phyloP scores from a whole-genome alignment of 345 rosid species.

The Pistacia vera region DNA sequence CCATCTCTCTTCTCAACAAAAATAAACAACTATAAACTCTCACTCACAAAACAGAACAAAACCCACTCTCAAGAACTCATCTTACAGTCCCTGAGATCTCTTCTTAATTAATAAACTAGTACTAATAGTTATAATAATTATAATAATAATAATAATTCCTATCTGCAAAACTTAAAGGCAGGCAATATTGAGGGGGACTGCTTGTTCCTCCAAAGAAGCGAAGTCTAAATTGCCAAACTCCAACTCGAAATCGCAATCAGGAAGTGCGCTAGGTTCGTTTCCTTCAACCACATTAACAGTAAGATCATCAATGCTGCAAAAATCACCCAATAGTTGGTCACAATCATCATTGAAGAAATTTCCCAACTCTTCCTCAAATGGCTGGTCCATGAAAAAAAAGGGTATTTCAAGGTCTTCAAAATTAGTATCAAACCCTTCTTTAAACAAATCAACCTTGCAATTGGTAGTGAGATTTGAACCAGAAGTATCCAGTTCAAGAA shows the following conservation, averaged over 20 bases:
- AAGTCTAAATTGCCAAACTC: conserved; percentile 53
- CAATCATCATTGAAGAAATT: conserved; percentile 47
- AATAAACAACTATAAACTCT: conserved; percentile 15
- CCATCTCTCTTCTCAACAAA: conserved; percentile 10
- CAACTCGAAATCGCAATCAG: conserved; percentile 67
- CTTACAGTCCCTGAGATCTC: conserved; percentile 22
- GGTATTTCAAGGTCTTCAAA: conserved; percentile 47
- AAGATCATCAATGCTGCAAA: conserved; percentile 57
- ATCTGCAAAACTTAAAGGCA: conserved; percentile 93
- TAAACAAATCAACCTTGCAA: conserved; percentile 20
- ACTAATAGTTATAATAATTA: neutral
- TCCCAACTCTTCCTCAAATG: conserved; percentile 41
- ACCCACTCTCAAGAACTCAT: conserved; percentile 22
- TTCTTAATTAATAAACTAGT: neutral
- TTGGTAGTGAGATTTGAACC: conserved; percentile 22
- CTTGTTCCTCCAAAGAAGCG: conserved; percentile 28
- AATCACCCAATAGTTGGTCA: conserved; percentile 47
- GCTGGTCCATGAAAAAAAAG: conserved; percentile 47
- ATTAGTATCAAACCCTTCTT: conserved; percentile 25
- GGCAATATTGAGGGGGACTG: conserved; percentile 40
- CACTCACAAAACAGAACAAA: conserved; percentile 25
- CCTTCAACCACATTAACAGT: conserved; percentile 49
- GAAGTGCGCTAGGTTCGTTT: conserved; percentile 58
- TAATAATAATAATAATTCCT: conserved; percentile 25
- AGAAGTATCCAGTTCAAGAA: conserved; percentile 54